These are phyloP conservation scores for Ganoderma sinense DNA, from an alignment of 1,284 basidiomycete species.

Conservation along the genomic window DNA sequence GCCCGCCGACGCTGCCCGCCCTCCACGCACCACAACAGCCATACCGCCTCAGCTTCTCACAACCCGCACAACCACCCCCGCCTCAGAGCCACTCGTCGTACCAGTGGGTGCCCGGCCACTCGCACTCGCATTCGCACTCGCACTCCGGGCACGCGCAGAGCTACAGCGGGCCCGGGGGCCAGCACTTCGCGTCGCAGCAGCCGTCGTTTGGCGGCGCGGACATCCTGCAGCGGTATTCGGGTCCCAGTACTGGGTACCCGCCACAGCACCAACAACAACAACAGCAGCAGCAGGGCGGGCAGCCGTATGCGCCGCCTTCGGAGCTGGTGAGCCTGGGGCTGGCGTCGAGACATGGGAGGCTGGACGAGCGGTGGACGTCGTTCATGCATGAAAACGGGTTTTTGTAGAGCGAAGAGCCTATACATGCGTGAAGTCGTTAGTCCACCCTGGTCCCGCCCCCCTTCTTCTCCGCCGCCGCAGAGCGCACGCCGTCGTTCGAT, in stretches of 20 bases:
- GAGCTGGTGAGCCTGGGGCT: constrained; percentile 41
- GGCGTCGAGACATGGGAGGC: constrained; percentile 37
- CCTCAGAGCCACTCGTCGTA: constrained; percentile 6
- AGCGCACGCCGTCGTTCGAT: not conserved
- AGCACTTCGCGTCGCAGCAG: constrained; percentile 6
- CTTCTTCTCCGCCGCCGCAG: not conserved
- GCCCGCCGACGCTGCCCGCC: not conserved
- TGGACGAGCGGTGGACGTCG: constrained; percentile 41
- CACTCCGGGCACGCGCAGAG: constrained; percentile 21
- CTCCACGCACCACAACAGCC: constrained; percentile 15
- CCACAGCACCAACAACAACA: constrained; percentile 14
- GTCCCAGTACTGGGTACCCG: constrained; percentile 7
- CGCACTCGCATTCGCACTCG: constrained; percentile 19
- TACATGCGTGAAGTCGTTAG: not conserved
- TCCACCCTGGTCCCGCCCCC: constrained; percentile 13
- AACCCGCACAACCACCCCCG: constrained; percentile 14
- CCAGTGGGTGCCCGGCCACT: not conserved
- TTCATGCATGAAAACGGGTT: constrained; percentile 44
- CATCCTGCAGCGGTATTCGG: constrained; percentile 21
- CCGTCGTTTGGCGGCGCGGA: constrained; percentile 18
- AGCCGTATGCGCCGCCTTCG: constrained; percentile 34
- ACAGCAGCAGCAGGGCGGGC: constrained; percentile 11
- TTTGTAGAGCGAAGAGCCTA: constrained; percentile 27
- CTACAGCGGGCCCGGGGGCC: constrained; percentile 11
- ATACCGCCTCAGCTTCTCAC: constrained; percentile 25